Evolutionary conservation across 2,329 filamentous ascomycete species (phyloP).

Genomic region (Fusarium buharicum): DNA sequence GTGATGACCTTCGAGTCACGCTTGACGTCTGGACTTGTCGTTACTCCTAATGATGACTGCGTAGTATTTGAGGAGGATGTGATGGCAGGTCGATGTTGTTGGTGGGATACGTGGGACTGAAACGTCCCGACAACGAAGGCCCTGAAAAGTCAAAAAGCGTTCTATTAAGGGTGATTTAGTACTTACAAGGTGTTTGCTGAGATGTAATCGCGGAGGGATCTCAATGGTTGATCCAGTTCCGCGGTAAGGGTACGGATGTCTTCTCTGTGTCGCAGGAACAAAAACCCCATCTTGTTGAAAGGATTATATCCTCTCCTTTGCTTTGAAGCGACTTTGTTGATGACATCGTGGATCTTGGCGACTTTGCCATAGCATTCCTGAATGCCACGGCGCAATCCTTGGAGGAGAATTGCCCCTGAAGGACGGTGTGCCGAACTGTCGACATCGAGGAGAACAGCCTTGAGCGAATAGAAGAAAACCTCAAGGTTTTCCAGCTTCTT

Average conservation of each 20-base stretch:
- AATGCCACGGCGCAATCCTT: not conserved
- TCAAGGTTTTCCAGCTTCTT: constrained; percentile 10
- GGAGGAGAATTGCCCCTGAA: not conserved
- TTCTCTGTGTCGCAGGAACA: constrained; percentile 10
- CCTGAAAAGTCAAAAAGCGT: no score
- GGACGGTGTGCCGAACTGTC: not conserved
- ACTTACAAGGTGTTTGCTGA: not conserved
- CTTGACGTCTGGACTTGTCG: not conserved
- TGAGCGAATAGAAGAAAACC: constrained; percentile 4
- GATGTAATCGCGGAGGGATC: not conserved
- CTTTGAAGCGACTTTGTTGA: not conserved
- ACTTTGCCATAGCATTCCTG: constrained; percentile 2
- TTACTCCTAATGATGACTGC: no score
- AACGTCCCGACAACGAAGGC: no score
- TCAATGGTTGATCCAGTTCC: constrained; percentile 4
- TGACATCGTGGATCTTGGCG: not conserved
- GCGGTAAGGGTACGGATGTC: not conserved
- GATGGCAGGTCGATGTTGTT: no score
- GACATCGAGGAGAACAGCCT: not conserved
- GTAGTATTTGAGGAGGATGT: no score
- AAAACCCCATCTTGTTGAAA: not conserved
- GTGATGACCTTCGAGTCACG: no score
- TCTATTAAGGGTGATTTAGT: no score
- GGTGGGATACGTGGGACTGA: no score
- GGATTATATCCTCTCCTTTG: not conserved